These are phyloP conservation scores for Lachnellula suecica DNA, from an alignment of 2,329 filamentous ascomycete species.

Conservation along the genomic window DNA sequence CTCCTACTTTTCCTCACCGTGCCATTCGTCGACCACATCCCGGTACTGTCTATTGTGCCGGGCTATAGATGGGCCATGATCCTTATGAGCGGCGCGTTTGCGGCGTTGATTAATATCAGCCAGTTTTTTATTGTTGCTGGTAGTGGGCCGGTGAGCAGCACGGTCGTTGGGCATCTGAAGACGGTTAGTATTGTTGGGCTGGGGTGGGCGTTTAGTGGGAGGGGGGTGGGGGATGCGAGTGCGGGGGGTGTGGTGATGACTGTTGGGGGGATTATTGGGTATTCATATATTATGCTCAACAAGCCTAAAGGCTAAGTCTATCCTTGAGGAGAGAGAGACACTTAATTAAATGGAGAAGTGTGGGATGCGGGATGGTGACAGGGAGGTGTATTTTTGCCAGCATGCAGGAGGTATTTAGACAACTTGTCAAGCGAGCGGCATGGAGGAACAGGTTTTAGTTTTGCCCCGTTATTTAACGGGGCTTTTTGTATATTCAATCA, in stretches of 20 bases:
- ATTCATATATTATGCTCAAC: conserved; percentile 28
- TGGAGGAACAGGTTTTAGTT: too few relatives aligned
- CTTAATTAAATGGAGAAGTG: neutral
- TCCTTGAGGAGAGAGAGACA: neutral
- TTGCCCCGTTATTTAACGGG: too few relatives aligned
- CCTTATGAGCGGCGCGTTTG: conserved; percentile 39
- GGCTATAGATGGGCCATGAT: conserved; percentile 38
- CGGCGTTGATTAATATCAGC: conserved; percentile 35
- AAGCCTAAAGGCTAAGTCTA: conserved; percentile 6
- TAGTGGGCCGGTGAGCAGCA: conserved; percentile 38
- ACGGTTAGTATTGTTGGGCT: conserved; percentile 31
- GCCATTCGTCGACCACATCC: conserved; percentile 39
- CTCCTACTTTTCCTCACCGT: conserved; percentile 42
- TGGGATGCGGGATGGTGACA: neutral
- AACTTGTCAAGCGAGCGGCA: too few relatives aligned
- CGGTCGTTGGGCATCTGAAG: conserved; percentile 43
- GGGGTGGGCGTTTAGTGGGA: conserved; percentile 24
- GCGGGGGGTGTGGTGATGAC: conserved; percentile 25
- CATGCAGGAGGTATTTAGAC: too few relatives aligned
- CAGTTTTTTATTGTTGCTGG: conserved; percentile 34
- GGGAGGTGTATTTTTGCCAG: too few relatives aligned
- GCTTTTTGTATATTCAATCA: conserved; percentile 2
- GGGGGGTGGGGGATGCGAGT: conserved; percentile 21
- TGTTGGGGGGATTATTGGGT: conserved; percentile 24
- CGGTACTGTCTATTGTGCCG: conserved; percentile 34